Evolutionary conservation across 139 green algal species (phyloP).

Genomic region (Auxenochlorella protothecoides): DNA sequence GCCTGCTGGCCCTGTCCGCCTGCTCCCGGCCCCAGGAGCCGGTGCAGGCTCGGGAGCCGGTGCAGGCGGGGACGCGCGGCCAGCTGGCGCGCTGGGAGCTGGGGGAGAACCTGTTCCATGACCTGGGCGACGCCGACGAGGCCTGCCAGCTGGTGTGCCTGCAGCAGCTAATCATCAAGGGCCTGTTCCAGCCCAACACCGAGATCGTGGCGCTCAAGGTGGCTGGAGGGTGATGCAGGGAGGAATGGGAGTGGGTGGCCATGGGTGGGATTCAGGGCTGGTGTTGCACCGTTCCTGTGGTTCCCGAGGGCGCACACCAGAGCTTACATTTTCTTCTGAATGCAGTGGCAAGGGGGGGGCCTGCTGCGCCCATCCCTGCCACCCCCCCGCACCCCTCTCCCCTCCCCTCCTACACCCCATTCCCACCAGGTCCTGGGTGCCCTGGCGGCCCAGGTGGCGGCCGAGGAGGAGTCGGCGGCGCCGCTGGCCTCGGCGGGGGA

Average conservation of each 20-base stretch:
- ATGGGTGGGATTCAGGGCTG: not conserved
- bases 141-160: slow-evolving; percentile 26
- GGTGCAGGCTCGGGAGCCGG: too few relatives aligned
- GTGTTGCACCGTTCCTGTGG: not conserved
- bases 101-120: not conserved
- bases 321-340: not conserved
- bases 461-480: slow-evolving; percentile 1
- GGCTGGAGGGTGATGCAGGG: slow-evolving; percentile 69
- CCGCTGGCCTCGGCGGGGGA: not conserved
- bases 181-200: slow-evolving; percentile 54
- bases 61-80: too few relatives aligned
- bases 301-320: too few relatives aligned
- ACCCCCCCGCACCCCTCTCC: not conserved
- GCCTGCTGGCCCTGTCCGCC: slow-evolving; percentile 53
- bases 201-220: slow-evolving; percentile 38
- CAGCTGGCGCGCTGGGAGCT: not conserved
- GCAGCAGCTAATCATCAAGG: slow-evolving; percentile 77
- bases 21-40: slow-evolving; percentile 15
- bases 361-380: not conserved
- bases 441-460: slow-evolving; percentile 4
- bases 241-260: not conserved
- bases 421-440: slow-evolving; percentile 1
- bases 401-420: not conserved
- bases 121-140: slow-evolving; percentile 7
- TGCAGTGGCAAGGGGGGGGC: not conserved